Percentiles rank a stretch among this genome's conserved stretches.
These are phyloP conservation scores for Penicillium psychrosexuale DNA, from an alignment of 2,329 filamentous ascomycete genomes.

Conservation along the genomic window DNA sequence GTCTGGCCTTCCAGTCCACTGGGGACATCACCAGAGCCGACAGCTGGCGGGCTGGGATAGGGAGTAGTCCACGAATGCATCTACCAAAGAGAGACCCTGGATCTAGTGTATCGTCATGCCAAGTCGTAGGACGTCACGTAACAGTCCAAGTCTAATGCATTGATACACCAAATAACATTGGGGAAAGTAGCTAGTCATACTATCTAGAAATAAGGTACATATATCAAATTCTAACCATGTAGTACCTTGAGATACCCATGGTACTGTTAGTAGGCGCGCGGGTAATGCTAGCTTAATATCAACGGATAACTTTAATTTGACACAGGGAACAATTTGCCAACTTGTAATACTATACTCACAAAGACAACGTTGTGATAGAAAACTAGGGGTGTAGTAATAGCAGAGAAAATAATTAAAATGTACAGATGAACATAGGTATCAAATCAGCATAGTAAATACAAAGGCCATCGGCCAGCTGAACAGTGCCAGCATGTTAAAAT, in stretches of 20 bases:
- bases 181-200: too few species aligned
- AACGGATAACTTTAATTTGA: background rate
- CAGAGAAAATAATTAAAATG: background rate
- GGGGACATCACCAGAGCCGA: background rate
- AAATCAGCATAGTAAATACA: slow-evolving; percentile 7
- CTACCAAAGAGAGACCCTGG: too few species aligned
- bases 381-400: background rate
- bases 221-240: too few species aligned
- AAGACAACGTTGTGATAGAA: background rate
- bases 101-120: too few species aligned
- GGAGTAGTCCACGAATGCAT: background rate
- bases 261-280: background rate
- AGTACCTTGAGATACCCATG: background rate
- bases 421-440: slow-evolving; percentile 4
- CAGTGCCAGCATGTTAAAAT: background rate
- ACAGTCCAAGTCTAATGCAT: too few species aligned
- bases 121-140: too few species aligned
- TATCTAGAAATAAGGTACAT: too few species aligned
- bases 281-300: background rate
- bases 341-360: too few species aligned
- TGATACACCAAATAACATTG: too few species aligned
- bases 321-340: too few species aligned
- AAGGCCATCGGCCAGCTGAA: background rate
- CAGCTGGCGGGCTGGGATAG: background rate
- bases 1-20: background rate